These are phyloP conservation scores for Atalantia buxifolia DNA, from an alignment of 345 rosid species.

Conservation along the genomic window DNA sequence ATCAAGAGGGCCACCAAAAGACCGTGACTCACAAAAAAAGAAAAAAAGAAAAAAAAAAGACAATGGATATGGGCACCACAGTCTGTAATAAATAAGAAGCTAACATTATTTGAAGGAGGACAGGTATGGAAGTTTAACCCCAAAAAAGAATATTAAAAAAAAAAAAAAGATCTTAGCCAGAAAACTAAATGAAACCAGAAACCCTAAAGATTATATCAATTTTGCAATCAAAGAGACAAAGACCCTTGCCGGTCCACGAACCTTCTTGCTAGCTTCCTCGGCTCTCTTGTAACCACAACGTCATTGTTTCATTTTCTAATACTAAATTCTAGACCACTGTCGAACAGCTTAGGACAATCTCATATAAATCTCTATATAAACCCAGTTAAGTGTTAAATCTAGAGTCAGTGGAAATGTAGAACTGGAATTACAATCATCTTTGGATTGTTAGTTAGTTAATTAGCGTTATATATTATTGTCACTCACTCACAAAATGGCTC, in stretches of 20 bases:
- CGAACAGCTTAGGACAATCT: neutral
- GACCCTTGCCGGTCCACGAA: neutral
- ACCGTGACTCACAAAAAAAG: neutral
- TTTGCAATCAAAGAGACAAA: neutral
- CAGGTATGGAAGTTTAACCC: neutral
- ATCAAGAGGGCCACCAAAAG: neutral
- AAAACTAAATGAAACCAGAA: neutral
- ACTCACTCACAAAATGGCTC: constrained; percentile 2
- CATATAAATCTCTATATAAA: neutral
- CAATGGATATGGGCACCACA: neutral
- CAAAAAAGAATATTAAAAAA: too few species aligned
- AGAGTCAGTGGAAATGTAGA: neutral
- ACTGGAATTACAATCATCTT: neutral
- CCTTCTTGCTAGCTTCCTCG: constrained; percentile 16
- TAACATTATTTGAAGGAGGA: neutral
- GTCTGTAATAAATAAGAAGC: neutral
- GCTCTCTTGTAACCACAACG: neutral
- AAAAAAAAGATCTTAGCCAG: neutral
- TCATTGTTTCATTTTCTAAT: neutral
- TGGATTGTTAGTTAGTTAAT: neutral
- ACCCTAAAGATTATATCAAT: neutral
- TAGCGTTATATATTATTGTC: too few species aligned
- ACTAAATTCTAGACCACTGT: neutral
- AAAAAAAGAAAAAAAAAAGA: neutral
- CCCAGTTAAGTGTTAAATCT: neutral